Evolutionary conservation across 1,284 basidiomycete genomes (phyloP).

Genomic region (Trichosporon coremiiforme): DNA sequence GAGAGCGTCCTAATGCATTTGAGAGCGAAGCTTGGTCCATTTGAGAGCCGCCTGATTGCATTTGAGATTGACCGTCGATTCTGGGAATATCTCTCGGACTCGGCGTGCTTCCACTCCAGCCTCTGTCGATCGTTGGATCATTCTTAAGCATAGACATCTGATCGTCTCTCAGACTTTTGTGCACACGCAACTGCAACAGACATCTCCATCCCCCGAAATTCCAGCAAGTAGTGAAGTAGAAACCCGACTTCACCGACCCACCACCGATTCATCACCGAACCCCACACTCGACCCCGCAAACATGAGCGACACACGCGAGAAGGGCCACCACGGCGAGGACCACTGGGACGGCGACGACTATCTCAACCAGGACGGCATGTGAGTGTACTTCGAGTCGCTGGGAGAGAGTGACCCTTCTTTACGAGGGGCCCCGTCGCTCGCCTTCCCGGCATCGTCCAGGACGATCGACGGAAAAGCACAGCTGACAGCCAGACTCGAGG

Average conservation of each 20-base stretch:
- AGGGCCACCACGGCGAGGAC: conserved; percentile 31
- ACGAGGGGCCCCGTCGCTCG: no score
- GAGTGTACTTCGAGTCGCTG: no score
- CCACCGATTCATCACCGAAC: conserved; percentile 15
- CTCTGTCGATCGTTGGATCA: neutral
- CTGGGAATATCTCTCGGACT: neutral
- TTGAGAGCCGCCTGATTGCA: neutral
- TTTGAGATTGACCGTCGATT: neutral
- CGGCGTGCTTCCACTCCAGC: neutral
- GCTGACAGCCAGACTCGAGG: conserved; percentile 33
- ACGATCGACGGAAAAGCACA: neutral
- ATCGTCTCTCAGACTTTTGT: no score
- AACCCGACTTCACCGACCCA: neutral
- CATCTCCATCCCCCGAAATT: no score
- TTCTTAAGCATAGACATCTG: no score
- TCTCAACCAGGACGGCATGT: conserved; percentile 40
- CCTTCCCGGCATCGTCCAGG: no score
- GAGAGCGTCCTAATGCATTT: neutral
- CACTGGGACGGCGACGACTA: conserved; percentile 46
- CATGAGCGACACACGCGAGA: neutral
- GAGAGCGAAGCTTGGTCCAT: neutral
- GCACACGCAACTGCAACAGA: no score
- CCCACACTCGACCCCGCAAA: conserved; percentile 24
- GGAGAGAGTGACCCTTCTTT: no score
- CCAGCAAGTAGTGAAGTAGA: no score